Percentiles rank a stretch among this genome's conserved stretches.
phyloP scores from a whole-genome alignment of 768 basidiomycete genomes.

The Fomitopsis pulvina region DNA sequence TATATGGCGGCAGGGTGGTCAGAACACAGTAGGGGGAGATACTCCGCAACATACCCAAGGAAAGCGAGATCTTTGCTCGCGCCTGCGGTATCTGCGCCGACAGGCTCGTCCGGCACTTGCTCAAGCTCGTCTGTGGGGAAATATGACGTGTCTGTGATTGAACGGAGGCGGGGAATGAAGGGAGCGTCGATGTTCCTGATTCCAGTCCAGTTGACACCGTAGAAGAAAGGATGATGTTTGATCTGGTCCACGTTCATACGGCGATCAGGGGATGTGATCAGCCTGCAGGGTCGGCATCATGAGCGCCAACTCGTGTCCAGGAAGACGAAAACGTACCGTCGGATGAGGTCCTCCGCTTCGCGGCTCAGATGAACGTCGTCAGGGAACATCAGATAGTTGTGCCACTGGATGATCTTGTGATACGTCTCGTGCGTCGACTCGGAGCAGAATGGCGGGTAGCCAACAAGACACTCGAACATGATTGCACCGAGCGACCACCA shows the following conservation, averaged over 20 bases:
- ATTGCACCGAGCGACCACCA: conserved; percentile 99
- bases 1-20: conserved; percentile 18
- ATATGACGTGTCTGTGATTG: conserved; percentile 95
- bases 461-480: conserved; percentile 97
- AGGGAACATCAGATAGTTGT: conserved; percentile 77
- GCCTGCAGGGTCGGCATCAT: conserved; percentile 30
- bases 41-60: conserved; percentile 36
- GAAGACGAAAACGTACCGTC: conserved; percentile 43
- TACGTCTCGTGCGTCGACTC: conserved; percentile 98
- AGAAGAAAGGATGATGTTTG: conserved; percentile 89
- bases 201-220: conserved; percentile 88
- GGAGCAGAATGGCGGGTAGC: conserved; percentile 95
- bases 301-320: neutral
- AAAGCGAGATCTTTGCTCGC: conserved; percentile 54
- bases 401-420: conserved; percentile 96
- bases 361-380: conserved; percentile 90
- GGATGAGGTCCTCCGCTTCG: conserved; percentile 87
- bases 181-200: conserved; percentile 90
- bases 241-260: conserved; percentile 81
- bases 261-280: conserved; percentile 80
- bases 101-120: conserved; percentile 51
- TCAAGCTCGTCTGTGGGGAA: conserved; percentile 95
- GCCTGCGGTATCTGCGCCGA: conserved; percentile 30
- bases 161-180: conserved; percentile 91
- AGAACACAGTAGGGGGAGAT: neutral